Evolutionary conservation across 352 stramenopile genomes (phyloP), one percentile per base, ranked within the genome.

Genomic region (Sclerospora graminicola): DNA sequence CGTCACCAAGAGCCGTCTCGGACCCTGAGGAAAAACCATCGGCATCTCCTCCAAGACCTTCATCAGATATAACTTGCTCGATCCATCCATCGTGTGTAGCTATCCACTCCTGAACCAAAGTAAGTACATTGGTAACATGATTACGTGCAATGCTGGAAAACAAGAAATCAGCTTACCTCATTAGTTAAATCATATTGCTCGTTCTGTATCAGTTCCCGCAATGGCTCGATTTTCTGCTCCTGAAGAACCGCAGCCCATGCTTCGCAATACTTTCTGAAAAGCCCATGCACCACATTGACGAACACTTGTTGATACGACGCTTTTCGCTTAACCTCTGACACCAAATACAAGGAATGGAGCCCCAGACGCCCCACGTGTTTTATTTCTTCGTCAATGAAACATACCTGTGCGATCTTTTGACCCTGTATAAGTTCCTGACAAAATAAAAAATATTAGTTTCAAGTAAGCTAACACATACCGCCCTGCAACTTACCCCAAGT

Each of bases 141-240:
- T 35, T 8, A 30, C 21, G 2, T 11, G 34, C 18, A 10, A 16
- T 43, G 38, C 11, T 16, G n/a, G 35, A 32, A 26, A 27, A 21
- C 26, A 40, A 8, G 4, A 35, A 2, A 26, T 26, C n/a, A 19
- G 15, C 41, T 9, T 61, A 90, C 79, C 73, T 91, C 71, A 20
- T 91, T 91, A 8, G 71, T 84, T 5, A 65, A 60, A 41, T 67
- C 51, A 45, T 88, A 91, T 39, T 79, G 67, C 45, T 91, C 76
- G 9, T 75, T 68, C 16, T 69, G 56, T 16, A 88, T 57, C 26
- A 82, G 49, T 28, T 78, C 67, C 4, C 66, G 64, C 27, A 91
- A 54, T 8, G 76, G 74, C 8, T 72, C 52, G 40, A 91, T 86
- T 38, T 86, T 83, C 31, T 78, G 51, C 13, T 66, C 23, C 9